Conservation (phyloP, 2,329 filamentous ascomycete species). For the Aureobasidium mangrovei region DNA sequence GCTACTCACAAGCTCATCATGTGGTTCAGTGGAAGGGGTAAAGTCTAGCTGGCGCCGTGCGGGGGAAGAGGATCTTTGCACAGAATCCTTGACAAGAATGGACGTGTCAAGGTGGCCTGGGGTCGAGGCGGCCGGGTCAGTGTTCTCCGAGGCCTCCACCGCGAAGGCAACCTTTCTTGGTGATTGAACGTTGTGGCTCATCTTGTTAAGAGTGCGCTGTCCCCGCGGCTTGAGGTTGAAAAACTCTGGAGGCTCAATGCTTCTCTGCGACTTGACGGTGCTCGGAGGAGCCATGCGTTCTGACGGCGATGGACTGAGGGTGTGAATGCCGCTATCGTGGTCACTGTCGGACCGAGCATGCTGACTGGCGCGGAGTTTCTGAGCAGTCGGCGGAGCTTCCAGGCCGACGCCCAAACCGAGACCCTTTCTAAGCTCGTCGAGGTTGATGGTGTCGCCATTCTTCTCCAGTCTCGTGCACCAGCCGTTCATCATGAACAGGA, state of each 20-base stretch:
- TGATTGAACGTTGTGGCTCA: slow-evolving; percentile 14
- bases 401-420: slow-evolving; percentile 46
- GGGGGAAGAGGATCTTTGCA: not conserved
- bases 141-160: slow-evolving; percentile 23
- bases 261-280: slow-evolving; percentile 20
- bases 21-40: not conserved
- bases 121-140: not conserved
- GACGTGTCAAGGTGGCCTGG: slow-evolving; percentile 22
- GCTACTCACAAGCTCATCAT: slow-evolving; percentile 15
- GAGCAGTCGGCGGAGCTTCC: slow-evolving; percentile 9
- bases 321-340: not conserved
- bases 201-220: slow-evolving; percentile 21
- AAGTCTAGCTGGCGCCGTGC: not conserved
- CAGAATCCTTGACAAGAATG: slow-evolving; percentile 17
- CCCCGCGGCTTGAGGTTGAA: slow-evolving; percentile 27
- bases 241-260: slow-evolving; percentile 27
- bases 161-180: slow-evolving; percentile 18
- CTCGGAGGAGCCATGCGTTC: slow-evolving; percentile 18
- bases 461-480: slow-evolving; percentile 77
- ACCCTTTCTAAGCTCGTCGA: slow-evolving; percentile 53
- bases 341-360: not conserved
- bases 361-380: slow-evolving; percentile 15
- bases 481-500: slow-evolving; percentile 80
- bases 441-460: slow-evolving; percentile 59
- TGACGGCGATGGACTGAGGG: not conserved